These are phyloP conservation scores for Ophiostoma angusticollis DNA, from an alignment of 2,329 filamentous ascomycete species.

Conservation along the genomic window DNA sequence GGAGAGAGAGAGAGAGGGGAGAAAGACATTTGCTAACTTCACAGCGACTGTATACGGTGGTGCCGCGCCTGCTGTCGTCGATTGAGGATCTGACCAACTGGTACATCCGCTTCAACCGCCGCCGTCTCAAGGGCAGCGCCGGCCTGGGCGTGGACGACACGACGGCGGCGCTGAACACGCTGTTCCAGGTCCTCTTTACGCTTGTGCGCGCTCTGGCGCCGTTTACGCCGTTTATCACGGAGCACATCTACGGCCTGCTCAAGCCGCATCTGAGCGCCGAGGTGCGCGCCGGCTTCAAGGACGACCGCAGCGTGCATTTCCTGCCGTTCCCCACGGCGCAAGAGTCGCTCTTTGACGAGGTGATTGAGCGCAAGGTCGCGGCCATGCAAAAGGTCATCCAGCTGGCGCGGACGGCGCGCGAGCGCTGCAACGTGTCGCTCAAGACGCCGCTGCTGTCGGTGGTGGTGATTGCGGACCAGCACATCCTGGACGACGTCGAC, in stretches of 20 bases:
- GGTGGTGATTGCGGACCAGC: constrained; percentile 73
- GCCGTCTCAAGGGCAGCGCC: constrained; percentile 79
- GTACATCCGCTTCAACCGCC: constrained; percentile 93
- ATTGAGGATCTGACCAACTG: constrained; percentile 85
- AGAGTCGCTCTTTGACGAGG: constrained; percentile 74
- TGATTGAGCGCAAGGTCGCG: constrained; percentile 72
- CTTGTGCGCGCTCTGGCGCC: constrained; percentile 79
- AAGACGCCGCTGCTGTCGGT: constrained; percentile 87
- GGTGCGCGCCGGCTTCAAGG: constrained; percentile 44
- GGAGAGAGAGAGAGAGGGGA: too few relatives aligned
- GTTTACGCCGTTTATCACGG: constrained; percentile 90
- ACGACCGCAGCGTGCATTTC: constrained; percentile 84
- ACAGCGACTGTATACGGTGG: constrained; percentile 67
- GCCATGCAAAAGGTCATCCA: constrained; percentile 97
- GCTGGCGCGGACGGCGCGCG: constrained; percentile 71
- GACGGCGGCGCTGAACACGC: constrained; percentile 77
- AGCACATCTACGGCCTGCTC: constrained; percentile 82
- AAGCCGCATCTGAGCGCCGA: constrained; percentile 68
- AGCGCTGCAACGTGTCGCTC: constrained; percentile 69
- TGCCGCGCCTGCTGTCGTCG: constrained; percentile 66
- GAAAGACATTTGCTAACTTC: too few relatives aligned
- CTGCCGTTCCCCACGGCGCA: constrained; percentile 78
- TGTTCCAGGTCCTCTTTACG: constrained; percentile 88
- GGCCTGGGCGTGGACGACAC: constrained; percentile 76
- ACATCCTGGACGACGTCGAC: constrained; percentile 77